These are phyloP conservation scores for Hydnomerulius pinastri DNA, from an alignment of 768 basidiomycete genomes.

Conservation along the genomic window DNA sequence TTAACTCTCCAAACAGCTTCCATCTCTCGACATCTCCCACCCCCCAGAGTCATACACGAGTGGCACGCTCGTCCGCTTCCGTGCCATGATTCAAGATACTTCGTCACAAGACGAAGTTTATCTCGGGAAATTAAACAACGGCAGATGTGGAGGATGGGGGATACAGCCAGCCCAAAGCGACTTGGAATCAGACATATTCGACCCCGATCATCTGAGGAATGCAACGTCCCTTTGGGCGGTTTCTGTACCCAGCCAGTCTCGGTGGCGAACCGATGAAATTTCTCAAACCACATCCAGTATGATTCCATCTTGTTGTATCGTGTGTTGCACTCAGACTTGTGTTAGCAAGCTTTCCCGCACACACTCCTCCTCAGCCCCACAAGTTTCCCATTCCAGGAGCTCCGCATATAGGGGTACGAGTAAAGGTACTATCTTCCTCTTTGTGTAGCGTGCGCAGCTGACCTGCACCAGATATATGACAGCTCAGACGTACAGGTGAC, in stretches of 20 bases:
- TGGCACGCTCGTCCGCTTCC: conserved; percentile 68
- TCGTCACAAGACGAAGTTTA: conserved; percentile 75
- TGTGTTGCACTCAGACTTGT: not conserved
- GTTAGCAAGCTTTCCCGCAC: conserved; percentile 26
- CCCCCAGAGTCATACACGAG: conserved; percentile 52
- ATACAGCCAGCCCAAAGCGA: conserved; percentile 38
- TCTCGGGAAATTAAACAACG: conserved; percentile 46
- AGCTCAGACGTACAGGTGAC: conserved; percentile 49
- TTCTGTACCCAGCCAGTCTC: conserved; percentile 66
- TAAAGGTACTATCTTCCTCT: conserved; percentile 51
- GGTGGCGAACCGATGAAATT: conserved; percentile 50
- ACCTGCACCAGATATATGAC: conserved; percentile 57
- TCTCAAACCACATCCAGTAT: conserved; percentile 19
- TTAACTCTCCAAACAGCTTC: conserved; percentile 47
- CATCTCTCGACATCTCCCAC: conserved; percentile 46
- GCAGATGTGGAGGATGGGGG: conserved; percentile 76
- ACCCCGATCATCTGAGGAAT: conserved; percentile 59
- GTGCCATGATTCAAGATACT: conserved; percentile 83
- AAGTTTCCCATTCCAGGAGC: conserved; percentile 62
- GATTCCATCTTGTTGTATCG: conserved; percentile 12
- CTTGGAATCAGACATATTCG: conserved; percentile 23
- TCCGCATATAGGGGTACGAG: conserved; percentile 67
- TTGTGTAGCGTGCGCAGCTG: not conserved
- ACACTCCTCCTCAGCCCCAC: conserved; percentile 42
- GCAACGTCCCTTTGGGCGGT: conserved; percentile 72